A percentile compares a stretch with the other conserved stretches of the same genome.
These are phyloP conservation scores for Brassica juncea DNA, from an alignment of 345 rosid species.

Conservation along the genomic window DNA sequence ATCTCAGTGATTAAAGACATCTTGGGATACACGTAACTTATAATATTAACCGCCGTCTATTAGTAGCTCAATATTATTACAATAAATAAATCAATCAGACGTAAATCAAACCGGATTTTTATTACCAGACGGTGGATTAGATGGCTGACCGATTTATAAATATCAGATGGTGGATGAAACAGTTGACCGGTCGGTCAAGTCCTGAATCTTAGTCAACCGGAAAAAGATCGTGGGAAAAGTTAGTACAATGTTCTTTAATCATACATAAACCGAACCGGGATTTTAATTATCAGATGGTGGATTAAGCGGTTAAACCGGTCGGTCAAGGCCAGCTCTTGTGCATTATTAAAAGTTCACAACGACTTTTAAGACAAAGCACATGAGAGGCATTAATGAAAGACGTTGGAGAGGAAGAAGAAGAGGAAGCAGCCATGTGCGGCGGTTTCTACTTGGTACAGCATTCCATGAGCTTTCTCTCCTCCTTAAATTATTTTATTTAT, in stretches of 20 bases:
- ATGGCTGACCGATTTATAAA: neutral
- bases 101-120: neutral
- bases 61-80: too few relatives aligned
- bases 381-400: slow-evolving; percentile 36
- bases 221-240: neutral
- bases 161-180: neutral
- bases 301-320: neutral
- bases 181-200: neutral
- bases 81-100: neutral
- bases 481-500: slow-evolving; percentile 25
- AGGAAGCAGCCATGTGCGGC: slow-evolving; percentile 38
- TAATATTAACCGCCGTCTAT: neutral
- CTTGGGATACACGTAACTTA: neutral
- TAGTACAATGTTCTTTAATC: too few relatives aligned
- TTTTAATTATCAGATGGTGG: neutral
- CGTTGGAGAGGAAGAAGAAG: slow-evolving; percentile 36
- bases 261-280: neutral
- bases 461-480: slow-evolving; percentile 35
- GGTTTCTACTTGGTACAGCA: slow-evolving; percentile 41
- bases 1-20: neutral
- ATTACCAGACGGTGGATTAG: neutral
- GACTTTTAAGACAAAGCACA: slow-evolving; percentile 31
- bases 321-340: slow-evolving; percentile 3
- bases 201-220: neutral
- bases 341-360: neutral